These are phyloP conservation scores for Fragilaria radians DNA, from an alignment of 108 stramenopile species.

Conservation along the genomic window DNA sequence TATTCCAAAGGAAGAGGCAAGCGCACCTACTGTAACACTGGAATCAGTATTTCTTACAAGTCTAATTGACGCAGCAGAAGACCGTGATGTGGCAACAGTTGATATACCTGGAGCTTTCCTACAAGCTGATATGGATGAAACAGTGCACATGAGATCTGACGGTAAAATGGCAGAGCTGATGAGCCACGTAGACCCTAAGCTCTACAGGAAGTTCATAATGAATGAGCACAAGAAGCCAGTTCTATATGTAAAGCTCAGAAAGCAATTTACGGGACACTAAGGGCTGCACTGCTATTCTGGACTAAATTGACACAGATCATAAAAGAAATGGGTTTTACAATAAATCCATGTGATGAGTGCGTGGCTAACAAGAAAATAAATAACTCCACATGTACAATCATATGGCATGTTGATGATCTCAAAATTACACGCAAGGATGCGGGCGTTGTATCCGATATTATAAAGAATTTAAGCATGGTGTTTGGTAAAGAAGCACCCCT, in stretches of 20 bases:
- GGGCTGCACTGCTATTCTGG: conserved; percentile 4
- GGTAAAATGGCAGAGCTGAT: conserved; percentile 22
- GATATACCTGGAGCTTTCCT: conserved; percentile 47
- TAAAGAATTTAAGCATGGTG: conserved; percentile 8
- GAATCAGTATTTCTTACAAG: conserved; percentile 14
- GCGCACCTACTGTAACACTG: conserved; percentile 16
- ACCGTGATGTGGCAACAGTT: conserved; percentile 27
- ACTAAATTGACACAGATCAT: neutral
- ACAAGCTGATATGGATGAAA: conserved; percentile 31
- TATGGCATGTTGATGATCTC: conserved; percentile 29
- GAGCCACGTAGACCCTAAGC: conserved; percentile 10
- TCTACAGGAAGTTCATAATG: conserved; percentile 15
- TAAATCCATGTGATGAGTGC: conserved; percentile 30
- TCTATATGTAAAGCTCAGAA: conserved; percentile 9
- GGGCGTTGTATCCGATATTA: conserved; percentile 1
- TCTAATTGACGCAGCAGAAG: conserved; percentile 15
- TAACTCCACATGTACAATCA: conserved; percentile 16
- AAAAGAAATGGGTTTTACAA: conserved; percentile 12
- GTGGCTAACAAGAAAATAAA: conserved; percentile 19
- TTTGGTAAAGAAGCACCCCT: conserved; percentile 5
- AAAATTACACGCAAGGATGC: conserved; percentile 25
- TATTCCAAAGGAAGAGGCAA: conserved; percentile 17
- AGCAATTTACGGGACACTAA: conserved; percentile 11
- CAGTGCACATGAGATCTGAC: conserved; percentile 12
- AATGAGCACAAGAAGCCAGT: conserved; percentile 2